Percentiles rank a stretch among this genome's conserved stretches.
Evolutionary conservation across 2,329 filamentous ascomycete species (phyloP).

Genomic region (Xylariaceae sp.): DNA sequence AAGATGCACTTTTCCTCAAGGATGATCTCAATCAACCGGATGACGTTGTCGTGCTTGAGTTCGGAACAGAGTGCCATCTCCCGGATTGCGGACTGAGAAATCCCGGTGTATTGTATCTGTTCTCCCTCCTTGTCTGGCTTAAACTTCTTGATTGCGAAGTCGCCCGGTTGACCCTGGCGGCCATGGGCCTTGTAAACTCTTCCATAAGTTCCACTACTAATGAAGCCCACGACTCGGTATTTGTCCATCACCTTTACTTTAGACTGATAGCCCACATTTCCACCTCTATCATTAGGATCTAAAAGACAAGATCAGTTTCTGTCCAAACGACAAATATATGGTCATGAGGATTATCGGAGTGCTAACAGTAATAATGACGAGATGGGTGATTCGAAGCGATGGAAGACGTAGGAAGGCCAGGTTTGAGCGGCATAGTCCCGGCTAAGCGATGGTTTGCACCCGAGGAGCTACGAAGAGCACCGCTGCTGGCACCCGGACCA

Average conservation of each 20-base stretch:
- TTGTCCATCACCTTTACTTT: slow-evolving; percentile 91
- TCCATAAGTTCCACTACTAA: slow-evolving; percentile 96
- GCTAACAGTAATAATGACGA: slow-evolving; percentile 31
- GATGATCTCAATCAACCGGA: slow-evolving; percentile 92
- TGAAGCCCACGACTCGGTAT: slow-evolving; percentile 97
- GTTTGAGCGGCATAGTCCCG: slow-evolving; percentile 25
- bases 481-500: not conserved
- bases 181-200: slow-evolving; percentile 94
- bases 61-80: slow-evolving; percentile 98
- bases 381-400: slow-evolving; percentile 10
- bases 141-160: slow-evolving; percentile 99
- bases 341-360: not conserved
- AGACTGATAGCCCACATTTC: slow-evolving; percentile 60
- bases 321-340: not conserved
- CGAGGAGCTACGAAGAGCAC: too few relatives aligned
- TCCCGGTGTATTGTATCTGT: slow-evolving; percentile 90
- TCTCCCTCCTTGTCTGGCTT: slow-evolving; percentile 99
- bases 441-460: not conserved
- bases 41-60: slow-evolving; percentile 85
- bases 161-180: slow-evolving; percentile 73
- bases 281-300: slow-evolving; percentile 61
- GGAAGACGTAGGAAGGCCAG: slow-evolving; percentile 23
- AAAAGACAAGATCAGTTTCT: slow-evolving; percentile 46
- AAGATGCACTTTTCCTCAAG: slow-evolving; percentile 99
- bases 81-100: slow-evolving; percentile 94